phyloP scores from a whole-genome alignment of 345 rosid genomes.

The Capsella bursapastoris region DNA sequence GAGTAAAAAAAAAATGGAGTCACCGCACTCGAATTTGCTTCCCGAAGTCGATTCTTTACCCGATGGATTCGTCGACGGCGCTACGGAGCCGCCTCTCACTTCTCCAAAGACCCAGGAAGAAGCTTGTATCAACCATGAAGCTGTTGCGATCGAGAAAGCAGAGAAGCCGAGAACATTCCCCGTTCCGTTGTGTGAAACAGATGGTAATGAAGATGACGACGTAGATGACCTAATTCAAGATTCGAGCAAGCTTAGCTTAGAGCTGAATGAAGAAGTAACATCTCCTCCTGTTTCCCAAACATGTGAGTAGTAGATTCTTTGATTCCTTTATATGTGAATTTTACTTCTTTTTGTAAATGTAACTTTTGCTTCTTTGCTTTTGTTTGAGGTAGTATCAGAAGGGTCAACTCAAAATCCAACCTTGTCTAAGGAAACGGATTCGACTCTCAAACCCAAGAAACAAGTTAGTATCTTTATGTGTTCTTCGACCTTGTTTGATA shows the following conservation, averaged over 20 bases:
- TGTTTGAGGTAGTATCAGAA: constrained; percentile 40
- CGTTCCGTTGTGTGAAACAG: constrained; percentile 62
- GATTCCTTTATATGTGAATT: neutral
- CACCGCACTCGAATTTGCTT: constrained; percentile 60
- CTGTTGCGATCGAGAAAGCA: constrained; percentile 47
- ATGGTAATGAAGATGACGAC: constrained; percentile 48
- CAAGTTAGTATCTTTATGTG: constrained; percentile 51
- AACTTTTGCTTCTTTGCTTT: neutral
- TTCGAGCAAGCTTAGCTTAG: constrained; percentile 35
- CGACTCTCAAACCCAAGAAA: constrained; percentile 59
- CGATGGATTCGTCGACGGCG: constrained; percentile 87
- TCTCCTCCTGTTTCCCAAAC: constrained; percentile 27
- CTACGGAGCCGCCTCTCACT: constrained; percentile 55
- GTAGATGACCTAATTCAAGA: constrained; percentile 46
- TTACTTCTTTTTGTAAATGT: constrained; percentile 45
- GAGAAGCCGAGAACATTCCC: constrained; percentile 66
- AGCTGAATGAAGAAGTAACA: constrained; percentile 36
- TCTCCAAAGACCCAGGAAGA: constrained; percentile 46
- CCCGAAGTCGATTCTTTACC: constrained; percentile 95
- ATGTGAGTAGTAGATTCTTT: constrained; percentile 25
- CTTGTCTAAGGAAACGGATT: constrained; percentile 49
- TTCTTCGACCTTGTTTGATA: neutral
- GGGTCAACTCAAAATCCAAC: constrained; percentile 44
- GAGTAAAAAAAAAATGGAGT: constrained; percentile 55
- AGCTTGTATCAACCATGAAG: constrained; percentile 23